These are phyloP conservation scores for Mediolabrus comicus DNA, from an alignment of 108 stramenopile species.

Conservation along the genomic window DNA sequence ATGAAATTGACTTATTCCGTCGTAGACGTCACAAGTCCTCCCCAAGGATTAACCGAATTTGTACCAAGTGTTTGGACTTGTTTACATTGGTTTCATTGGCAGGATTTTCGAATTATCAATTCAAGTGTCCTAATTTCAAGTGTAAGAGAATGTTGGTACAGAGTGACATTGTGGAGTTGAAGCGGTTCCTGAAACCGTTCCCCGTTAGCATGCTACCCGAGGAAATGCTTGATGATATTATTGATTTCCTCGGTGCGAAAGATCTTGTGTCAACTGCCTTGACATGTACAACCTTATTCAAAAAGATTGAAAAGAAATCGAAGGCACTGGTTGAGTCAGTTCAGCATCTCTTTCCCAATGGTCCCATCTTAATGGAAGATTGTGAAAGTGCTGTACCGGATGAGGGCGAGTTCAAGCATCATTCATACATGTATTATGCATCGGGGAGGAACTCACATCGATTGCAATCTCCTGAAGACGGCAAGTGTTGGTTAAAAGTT, in stretches of 20 bases:
- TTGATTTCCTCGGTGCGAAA: conserved; percentile 4
- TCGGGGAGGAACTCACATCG: background rate
- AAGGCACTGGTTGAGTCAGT: background rate
- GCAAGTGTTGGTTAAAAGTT: background rate
- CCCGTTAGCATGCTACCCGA: background rate
- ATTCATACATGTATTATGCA: background rate
- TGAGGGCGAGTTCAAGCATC: background rate
- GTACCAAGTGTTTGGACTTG: conserved; percentile 6
- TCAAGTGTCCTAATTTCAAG: conserved; percentile 1
- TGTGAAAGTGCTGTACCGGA: background rate
- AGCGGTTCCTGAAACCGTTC: conserved; percentile 5
- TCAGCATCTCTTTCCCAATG: conserved; percentile 1
- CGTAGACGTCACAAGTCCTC: background rate
- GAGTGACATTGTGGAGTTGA: conserved; percentile 11
- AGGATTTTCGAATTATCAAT: background rate
- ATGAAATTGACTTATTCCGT: background rate
- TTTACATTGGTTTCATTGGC: background rate
- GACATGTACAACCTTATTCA: conserved; percentile 6
- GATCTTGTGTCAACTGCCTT: conserved; percentile 1
- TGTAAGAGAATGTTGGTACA: background rate
- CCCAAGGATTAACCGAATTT: background rate
- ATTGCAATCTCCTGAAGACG: conserved; percentile 1
- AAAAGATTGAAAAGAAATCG: conserved; percentile 5
- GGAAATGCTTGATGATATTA: background rate
- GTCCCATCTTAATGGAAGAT: background rate